Evolutionary conservation across 192 early-diverging fungal species (phyloP).

Genomic region (Lobosporangium transversale): DNA sequence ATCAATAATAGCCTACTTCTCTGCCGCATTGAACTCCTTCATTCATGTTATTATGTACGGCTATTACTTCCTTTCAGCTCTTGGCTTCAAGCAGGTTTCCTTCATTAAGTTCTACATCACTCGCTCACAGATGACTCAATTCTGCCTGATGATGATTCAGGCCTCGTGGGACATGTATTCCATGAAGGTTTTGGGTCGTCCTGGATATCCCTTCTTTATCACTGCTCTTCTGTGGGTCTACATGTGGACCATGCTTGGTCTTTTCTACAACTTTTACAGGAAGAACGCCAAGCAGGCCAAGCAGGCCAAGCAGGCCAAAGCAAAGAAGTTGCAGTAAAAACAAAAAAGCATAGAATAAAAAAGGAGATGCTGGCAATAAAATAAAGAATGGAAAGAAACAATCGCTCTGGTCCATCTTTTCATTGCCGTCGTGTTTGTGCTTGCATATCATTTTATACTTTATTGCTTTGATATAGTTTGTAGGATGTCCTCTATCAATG

Average conservation of each 20-base stretch:
- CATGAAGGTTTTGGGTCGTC: conserved; percentile 43
- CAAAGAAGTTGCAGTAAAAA: conserved; percentile 48
- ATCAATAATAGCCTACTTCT: conserved; percentile 64
- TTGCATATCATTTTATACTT: too few relatives aligned
- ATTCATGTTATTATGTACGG: conserved; percentile 78
- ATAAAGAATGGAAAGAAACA: conserved; percentile 2
- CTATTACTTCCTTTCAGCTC: conserved; percentile 67
- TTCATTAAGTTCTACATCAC: conserved; percentile 75
- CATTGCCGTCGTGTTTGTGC: too few relatives aligned
- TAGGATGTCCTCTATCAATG: too few relatives aligned
- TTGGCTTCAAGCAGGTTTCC: conserved; percentile 62
- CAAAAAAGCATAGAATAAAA: background rate
- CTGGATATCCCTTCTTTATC: conserved; percentile 60
- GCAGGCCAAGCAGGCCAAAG: conserved; percentile 36
- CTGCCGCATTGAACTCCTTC: conserved; percentile 64
- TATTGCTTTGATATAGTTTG: too few relatives aligned
- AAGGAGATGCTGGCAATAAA: background rate
- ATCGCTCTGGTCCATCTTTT: background rate
- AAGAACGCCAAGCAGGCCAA: conserved; percentile 57
- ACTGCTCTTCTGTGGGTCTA: conserved; percentile 67
- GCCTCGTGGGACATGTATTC: conserved; percentile 57
- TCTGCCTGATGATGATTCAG: conserved; percentile 67
- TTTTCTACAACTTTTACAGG: conserved; percentile 71
- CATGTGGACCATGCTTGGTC: conserved; percentile 73
- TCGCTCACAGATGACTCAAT: conserved; percentile 73